Conservation (phyloP, 192 early-diverging fungal genomes). For the Spizellomyces punctatus region DNA sequence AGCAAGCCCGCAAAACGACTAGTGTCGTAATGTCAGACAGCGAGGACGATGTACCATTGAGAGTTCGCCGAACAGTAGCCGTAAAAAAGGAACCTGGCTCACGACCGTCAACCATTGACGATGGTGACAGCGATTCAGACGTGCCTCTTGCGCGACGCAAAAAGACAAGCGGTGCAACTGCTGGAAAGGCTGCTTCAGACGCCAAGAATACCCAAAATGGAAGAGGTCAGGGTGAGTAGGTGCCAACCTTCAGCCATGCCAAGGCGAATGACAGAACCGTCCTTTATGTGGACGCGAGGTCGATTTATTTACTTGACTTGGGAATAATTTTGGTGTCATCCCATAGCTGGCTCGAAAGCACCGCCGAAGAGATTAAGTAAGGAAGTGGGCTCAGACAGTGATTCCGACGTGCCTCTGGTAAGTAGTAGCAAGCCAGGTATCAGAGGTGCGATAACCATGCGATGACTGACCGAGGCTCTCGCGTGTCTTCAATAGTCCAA, state of each 20-base stretch:
- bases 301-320: too few species aligned
- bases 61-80: constrained; percentile 3
- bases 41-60: constrained; percentile 21
- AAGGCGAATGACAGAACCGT: too few species aligned
- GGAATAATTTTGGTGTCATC: neutral
- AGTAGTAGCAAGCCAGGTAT: neutral
- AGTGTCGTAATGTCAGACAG: constrained; percentile 5
- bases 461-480: too few species aligned
- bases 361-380: neutral
- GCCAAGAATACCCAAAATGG: neutral
- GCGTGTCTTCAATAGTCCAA: too few species aligned
- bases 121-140: neutral
- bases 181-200: neutral
- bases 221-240: neutral
- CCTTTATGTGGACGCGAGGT: too few species aligned
- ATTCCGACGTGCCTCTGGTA: constrained; percentile 33
- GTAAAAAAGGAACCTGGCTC: neutral
- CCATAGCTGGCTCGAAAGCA: neutral
- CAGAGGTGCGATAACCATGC: too few species aligned
- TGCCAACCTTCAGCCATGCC: too few species aligned
- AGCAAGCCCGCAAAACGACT: too few species aligned
- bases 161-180: neutral
- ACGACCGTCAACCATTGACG: neutral
- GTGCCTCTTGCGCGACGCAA: neutral
- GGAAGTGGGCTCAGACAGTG: constrained; percentile 17